Conservation (phyloP, 129 eudicot genomes). For the Chrysanthemum seticuspe region DNA sequence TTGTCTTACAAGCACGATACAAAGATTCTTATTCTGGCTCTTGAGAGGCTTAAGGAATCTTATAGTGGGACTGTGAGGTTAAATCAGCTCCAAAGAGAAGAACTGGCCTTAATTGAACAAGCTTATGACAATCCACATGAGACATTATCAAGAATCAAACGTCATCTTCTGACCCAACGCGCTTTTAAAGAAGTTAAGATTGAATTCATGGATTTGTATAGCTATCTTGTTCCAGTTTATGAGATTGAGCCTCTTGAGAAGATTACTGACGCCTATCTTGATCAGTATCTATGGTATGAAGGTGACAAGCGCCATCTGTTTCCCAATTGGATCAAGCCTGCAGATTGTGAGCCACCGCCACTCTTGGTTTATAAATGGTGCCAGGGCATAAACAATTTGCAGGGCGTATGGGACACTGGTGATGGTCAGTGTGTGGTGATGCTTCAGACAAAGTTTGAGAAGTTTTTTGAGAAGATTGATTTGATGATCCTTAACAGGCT, state of each 20-base stretch:
- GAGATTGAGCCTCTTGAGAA: conserved; percentile 99
- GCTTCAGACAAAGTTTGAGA: conserved; percentile 97
- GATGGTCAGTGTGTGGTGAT: conserved; percentile 99
- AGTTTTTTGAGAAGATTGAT: conserved; percentile 96
- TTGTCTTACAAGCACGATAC: conserved; percentile 99
- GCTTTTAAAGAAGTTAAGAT: conserved; percentile 98
- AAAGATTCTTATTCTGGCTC: conserved; percentile 95
- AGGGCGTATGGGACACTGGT: conserved; percentile 92
- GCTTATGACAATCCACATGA: conserved; percentile 99
- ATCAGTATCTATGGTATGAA: conserved; percentile 96
- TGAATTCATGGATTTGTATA: conserved; percentile 96
- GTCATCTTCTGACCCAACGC: conserved; percentile 98
- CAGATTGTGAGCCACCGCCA: conserved; percentile 99
- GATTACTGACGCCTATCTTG: conserved; percentile 97
- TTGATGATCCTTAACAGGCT: conserved; percentile 97
- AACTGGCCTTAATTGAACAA: conserved; percentile 93
- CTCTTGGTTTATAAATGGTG: conserved; percentile 97
- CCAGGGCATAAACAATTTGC: conserved; percentile 95
- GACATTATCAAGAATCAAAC: conserved; percentile 90
- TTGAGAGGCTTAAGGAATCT: conserved; percentile 95
- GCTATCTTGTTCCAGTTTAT: conserved; percentile 92
- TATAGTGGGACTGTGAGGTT: conserved; percentile 96
- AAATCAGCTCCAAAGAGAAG: conserved; percentile 96
- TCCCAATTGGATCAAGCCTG: conserved; percentile 99
- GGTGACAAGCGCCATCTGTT: conserved; percentile 97